Base-by-base conservation (phyloP, 345 rosid genomes). In the Populus simonii region DNA sequence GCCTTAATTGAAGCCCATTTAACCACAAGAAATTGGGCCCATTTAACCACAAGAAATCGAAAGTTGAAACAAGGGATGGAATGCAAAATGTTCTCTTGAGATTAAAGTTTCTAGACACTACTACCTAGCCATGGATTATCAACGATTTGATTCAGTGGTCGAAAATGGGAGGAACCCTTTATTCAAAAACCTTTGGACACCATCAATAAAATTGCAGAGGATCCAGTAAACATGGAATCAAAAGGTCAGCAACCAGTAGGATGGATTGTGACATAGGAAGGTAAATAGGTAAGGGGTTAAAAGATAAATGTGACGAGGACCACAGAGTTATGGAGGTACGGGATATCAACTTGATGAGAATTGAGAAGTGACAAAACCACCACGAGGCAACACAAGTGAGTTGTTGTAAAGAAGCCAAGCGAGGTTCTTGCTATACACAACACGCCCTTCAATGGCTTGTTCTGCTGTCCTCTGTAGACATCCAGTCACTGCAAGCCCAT, bases 241-340 rank as follows among this genome's bases (percentile, higher is more conserved):
- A 63, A 11, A 10, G 5, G 67, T 63, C 67, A 33, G 12, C 5
- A 13, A 12, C 67, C 68, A 27, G 36, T 0, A 13, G 36, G 36
- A 13, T 63, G 35, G 67, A 63, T 31, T 3, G 49, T 68, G 71
- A 35, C 67, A 4, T 27, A 27, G 43, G 49, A 51, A 49, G 45
- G 31, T 51, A 22, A 33, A 53, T 2, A 27, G 41, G 8, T 45
- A 8, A 33, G 27, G 74, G 66, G 66, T 13, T 70, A 55, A 36
- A 1, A 53, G 51, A 70, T 74, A 78, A 74, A 68, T 35, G 73
- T 45, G 76, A 78, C 1, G 35, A 43, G 74, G 76, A 71, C 76
- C 49, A 27, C 23, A 33, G 70, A 68, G 71, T 43, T 35, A 47
- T 62, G 75, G 51, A 10, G 29, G 22, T 2, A 17, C 20, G 9